Conservation (phyloP, 108 stramenopile genomes). For the Discostella stelligeroides region DNA sequence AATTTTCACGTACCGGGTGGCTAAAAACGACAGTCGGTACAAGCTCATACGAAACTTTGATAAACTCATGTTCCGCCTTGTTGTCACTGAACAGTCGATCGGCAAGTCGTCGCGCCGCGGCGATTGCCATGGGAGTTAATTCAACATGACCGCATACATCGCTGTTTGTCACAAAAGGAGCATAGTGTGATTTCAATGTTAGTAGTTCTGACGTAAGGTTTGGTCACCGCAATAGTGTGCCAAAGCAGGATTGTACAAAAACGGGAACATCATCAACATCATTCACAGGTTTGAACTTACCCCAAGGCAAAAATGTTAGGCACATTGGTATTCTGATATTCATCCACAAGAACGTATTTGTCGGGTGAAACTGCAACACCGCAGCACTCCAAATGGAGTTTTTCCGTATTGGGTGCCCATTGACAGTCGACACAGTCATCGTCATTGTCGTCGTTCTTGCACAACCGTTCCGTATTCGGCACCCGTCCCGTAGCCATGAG, state of each 20-base stretch:
- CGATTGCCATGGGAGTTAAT: slow-evolving; percentile 96
- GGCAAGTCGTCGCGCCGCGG: slow-evolving; percentile 85
- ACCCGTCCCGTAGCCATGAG: slow-evolving; percentile 83
- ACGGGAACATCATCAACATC: too few species aligned
- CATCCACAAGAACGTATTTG: slow-evolving; percentile 80
- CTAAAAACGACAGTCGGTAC: slow-evolving; percentile 93
- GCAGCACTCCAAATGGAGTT: slow-evolving; percentile 63
- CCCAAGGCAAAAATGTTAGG: slow-evolving; percentile 89
- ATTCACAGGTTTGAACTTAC: too few species aligned
- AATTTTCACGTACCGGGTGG: slow-evolving; percentile 61
- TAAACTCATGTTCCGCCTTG: slow-evolving; percentile 25
- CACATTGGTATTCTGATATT: slow-evolving; percentile 82
- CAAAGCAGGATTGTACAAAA: too few species aligned
- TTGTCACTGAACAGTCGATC: slow-evolving; percentile 91
- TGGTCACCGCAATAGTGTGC: too few species aligned
- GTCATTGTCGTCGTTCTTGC: slow-evolving; percentile 14
- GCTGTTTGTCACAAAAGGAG: background rate
- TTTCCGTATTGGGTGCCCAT: slow-evolving; percentile 60
- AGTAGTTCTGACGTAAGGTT: too few species aligned
- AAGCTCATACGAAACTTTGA: slow-evolving; percentile 71
- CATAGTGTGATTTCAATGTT: background rate
- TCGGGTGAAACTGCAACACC: slow-evolving; percentile 54
- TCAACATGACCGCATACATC: slow-evolving; percentile 88
- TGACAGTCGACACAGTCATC: slow-evolving; percentile 41
- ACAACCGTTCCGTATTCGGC: slow-evolving; percentile 49